Evolutionary conservation across 148 eudicot species (phyloP).

Genomic region (Rheum nobile): DNA sequence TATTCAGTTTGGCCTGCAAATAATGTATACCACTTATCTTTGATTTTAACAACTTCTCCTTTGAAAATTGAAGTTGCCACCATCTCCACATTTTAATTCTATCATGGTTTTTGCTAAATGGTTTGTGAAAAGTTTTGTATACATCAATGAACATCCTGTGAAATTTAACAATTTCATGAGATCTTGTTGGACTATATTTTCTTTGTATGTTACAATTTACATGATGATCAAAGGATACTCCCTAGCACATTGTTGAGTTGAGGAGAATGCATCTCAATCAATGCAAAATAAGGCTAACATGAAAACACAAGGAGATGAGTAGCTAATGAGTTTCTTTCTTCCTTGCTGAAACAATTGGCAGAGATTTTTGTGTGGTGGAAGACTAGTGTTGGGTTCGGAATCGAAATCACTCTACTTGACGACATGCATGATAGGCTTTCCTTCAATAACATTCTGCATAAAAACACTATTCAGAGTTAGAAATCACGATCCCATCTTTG

Average conservation of each 20-base stretch:
- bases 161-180: no score
- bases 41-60: not conserved
- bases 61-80: not conserved
- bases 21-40: slow-evolving; percentile 34
- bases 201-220: no score
- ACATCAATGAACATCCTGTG: no score
- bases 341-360: slow-evolving; percentile 21
- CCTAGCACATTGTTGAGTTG: no score
- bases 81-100: not conserved
- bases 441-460: slow-evolving; percentile 2
- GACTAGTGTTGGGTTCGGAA: slow-evolving; percentile 7
- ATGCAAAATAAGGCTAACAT: no score
- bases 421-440: slow-evolving; percentile 4
- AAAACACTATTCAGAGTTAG: not conserved
- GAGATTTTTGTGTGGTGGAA: slow-evolving; percentile 18
- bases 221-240: no score
- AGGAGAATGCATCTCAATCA: no score
- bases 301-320: not conserved
- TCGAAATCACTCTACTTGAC: slow-evolving; percentile 7
- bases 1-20: slow-evolving; percentile 80
- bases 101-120: not conserved
- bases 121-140: not conserved
- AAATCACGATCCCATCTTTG: slow-evolving; percentile 6
- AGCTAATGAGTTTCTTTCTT: not conserved
- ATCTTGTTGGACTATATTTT: no score